Conservation (phyloP, 306 rosid genomes). For the Casuarina equisetifolia region DNA sequence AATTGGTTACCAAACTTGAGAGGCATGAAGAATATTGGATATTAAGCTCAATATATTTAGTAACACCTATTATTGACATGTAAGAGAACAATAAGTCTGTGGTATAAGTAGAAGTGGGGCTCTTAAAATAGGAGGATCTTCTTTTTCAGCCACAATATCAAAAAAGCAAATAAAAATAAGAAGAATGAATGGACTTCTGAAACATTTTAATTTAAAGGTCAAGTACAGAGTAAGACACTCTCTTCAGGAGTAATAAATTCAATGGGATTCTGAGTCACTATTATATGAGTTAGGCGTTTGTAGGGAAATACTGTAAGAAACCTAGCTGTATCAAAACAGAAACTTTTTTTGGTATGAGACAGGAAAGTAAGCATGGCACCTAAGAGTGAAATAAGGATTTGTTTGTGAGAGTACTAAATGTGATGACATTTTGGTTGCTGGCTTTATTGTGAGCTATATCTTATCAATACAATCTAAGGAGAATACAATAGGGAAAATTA, state of each 20-base stretch:
- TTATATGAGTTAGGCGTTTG: no score
- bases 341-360: not conserved
- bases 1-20: not conserved
- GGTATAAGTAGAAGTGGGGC: not conserved
- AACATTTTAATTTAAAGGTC: not conserved
- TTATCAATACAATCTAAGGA: no score
- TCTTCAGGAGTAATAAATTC: no score
- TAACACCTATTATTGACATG: not conserved
- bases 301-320: no score
- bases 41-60: not conserved
- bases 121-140: not conserved
- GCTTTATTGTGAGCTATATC: not conserved
- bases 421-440: not conserved
- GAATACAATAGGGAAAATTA: not conserved
- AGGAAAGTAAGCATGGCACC: not conserved
- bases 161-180: not conserved
- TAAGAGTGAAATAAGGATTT: not conserved
- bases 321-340: no score
- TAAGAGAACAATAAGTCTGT: not conserved
- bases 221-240: not conserved
- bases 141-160: not conserved
- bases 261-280: no score
- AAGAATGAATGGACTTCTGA: not conserved
- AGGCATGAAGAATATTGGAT: not conserved
- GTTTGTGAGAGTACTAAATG: not conserved